Percentiles rank a stretch among this genome's conserved stretches.
phyloP scores from a whole-genome alignment of 163 green algal genomes.

The Scenedesmus sp. region DNA sequence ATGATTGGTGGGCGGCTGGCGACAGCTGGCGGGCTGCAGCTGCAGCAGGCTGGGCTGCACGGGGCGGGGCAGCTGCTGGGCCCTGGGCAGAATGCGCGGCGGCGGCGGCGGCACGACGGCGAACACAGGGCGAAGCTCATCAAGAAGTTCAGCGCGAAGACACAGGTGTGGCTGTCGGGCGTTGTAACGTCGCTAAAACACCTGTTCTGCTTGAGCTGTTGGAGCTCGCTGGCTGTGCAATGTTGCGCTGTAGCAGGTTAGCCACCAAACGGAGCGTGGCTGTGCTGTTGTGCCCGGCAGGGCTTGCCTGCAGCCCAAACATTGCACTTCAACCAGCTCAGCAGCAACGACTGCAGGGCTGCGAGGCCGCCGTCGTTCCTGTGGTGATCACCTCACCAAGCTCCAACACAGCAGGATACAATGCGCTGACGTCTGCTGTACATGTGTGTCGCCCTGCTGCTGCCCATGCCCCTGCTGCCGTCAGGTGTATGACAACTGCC shows the following conservation, averaged over 20 bases:
- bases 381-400: too few relatives aligned
- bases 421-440: too few relatives aligned
- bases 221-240: too few relatives aligned
- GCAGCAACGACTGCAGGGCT: too few relatives aligned
- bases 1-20: background rate
- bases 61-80: background rate
- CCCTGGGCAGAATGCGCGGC: background rate
- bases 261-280: too few relatives aligned
- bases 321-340: too few relatives aligned
- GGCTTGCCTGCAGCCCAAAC: too few relatives aligned
- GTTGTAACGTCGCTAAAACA: too few relatives aligned
- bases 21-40: conserved; percentile 21
- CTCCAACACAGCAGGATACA: too few relatives aligned
- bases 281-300: too few relatives aligned
- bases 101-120: background rate
- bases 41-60: background rate
- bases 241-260: too few relatives aligned
- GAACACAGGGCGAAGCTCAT: conserved; percentile 57
- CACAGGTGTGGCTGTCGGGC: background rate
- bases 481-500: conserved; percentile 90
- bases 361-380: too few relatives aligned
- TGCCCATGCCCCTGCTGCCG: background rate
- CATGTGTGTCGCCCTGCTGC: background rate
- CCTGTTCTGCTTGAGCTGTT: background rate
- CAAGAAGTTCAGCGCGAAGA: conserved; percentile 71